Evolutionary conservation across 2,329 filamentous ascomycete genomes (phyloP), one percentile per base, ranked within the genome.

Genomic region (Clonostachys chloroleuca): DNA sequence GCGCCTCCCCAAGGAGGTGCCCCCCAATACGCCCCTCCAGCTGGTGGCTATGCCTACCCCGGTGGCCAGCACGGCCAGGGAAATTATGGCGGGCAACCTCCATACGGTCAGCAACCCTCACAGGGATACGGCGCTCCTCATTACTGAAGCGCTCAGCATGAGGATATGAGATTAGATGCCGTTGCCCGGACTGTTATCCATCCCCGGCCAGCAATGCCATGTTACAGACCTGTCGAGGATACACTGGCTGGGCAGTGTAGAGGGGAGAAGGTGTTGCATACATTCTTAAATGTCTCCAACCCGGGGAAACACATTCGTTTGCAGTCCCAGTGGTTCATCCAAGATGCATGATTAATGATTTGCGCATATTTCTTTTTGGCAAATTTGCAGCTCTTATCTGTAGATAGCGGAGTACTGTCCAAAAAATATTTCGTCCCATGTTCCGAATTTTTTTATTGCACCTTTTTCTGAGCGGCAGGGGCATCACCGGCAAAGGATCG

Each of bases 51-150:
- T 12, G 24, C n/a, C 12, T 47, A 47, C 18, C 45, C 40, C 10
- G 45, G 44, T 17, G 16, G 17, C 30, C 43, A 45, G 9, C 50
- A 45, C 12, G 41, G 30, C 12, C 52, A 54, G 33, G 51, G 36
- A 12, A 46, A 49, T 8, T 52, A 60, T n/a, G 55, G 54, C 33
- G 54, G 52, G n/a, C 56, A 63, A 44, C 56, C 57, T 34, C 52
- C 62, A 12, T 63, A 64, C 39, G 59, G 60, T 34, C 51, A 53
- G 34, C 56, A 58, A 40, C 55, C 57, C 40, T 52, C 59, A 18
- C 47, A 48, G 12, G 47, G 47, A 12, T 45, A 48, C 18, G 45
- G 45, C 8, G 45, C 33, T 6, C 45, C 40, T 24, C 36, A 43
- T 18, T 47, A 39, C 30, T 30, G 24, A 30, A 30, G 24, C 3